Percentiles rank a stretch among this genome's conserved stretches.
phyloP scores from a whole-genome alignment of 768 basidiomycete species.

The Trametes sanguinea region DNA sequence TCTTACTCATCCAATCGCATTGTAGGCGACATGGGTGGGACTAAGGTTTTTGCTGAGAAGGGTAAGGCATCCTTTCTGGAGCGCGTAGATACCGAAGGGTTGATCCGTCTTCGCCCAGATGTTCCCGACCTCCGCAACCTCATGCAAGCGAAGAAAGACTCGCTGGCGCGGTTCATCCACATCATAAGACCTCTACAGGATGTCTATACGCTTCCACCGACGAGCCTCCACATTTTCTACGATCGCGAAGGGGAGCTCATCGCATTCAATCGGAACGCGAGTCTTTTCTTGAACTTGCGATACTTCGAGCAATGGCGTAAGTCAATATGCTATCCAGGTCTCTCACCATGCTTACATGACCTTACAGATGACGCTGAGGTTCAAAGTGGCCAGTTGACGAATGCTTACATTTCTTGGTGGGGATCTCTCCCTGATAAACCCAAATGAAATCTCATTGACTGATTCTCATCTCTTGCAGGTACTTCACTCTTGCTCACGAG shows the following conservation, averaged over 20 bases:
- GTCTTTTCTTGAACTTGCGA: conserved; percentile 85
- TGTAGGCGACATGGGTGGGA: conserved; percentile 58
- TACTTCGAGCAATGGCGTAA: conserved; percentile 88
- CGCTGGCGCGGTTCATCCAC: conserved; percentile 71
- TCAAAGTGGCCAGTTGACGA: conserved; percentile 45
- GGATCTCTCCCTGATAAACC: conserved; percentile 18
- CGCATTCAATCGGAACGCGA: conserved; percentile 90
- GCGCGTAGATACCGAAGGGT: background rate
- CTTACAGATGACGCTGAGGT: conserved; percentile 73
- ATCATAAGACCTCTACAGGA: conserved; percentile 64
- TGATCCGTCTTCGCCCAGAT: conserved; percentile 43
- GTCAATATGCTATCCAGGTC: conserved; percentile 27
- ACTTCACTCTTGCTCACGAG: conserved; percentile 90
- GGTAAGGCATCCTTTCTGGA: conserved; percentile 39
- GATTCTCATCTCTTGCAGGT: conserved; percentile 49
- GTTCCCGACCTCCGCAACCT: conserved; percentile 52
- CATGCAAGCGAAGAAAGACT: conserved; percentile 53
- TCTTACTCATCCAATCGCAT: background rate
- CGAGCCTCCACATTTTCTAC: conserved; percentile 84
- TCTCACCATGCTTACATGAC: background rate
- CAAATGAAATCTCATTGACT: background rate
- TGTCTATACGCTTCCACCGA: conserved; percentile 73
- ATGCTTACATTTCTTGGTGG: conserved; percentile 83
- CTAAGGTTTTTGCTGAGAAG: conserved; percentile 65
- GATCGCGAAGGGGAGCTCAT: conserved; percentile 80